Base-by-base conservation (phyloP, 768 basidiomycete genomes). In the Lyophyllum decastes region DNA sequence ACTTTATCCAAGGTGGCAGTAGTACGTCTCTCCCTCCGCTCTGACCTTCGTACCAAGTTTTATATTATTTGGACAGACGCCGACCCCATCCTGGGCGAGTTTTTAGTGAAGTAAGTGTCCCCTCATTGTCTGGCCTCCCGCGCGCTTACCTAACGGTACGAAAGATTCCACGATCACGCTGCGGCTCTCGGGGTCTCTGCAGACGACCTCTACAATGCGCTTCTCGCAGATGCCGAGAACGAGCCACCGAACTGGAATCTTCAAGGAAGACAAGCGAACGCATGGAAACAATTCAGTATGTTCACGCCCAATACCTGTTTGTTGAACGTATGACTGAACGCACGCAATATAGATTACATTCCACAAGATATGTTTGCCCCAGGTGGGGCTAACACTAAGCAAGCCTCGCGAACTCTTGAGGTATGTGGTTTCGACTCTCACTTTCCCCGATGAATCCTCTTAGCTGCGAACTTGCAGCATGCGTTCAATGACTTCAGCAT, bases 401-500 rank as follows among this genome's bases (percentile, higher is more conserved):
- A 86, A 61, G 85, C 83, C 6, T 87, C 85, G 2, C 75, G 86
- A 8, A 82, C 85, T 2, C 65, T 86, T 9, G 86, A 88, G 74
- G 85, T 84, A 61, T 24, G 60, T 30, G 14, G 14, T 54, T 59
- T 54, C 19, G 22, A 53, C 8, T 8, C 45, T n/a, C 45, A 34
- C 26, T 26, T 38, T 33, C 24, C 45, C 7, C 4, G 5, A 19
- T 56, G 17, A 34, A 27, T 12, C n/a, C 14, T 10, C 30, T 17
- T 21, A 30, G 46, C 22, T 14, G 48, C 59, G 61, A 47, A 22
- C 33, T 22, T 22, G 26, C 53, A 87, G 86, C 78, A 87, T 61
- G 77, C 86, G 1, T 88, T 88, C 66, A 79, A 78, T 54, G 86
- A 88, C 61, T 88, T 88, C 61, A 70, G 82, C 1, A 82, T 88